A percentile compares a stretch with the other conserved stretches of the same genome.
phyloP scores from a whole-genome alignment of 75 land plant genomes.

The Pinus tabuliformis region DNA sequence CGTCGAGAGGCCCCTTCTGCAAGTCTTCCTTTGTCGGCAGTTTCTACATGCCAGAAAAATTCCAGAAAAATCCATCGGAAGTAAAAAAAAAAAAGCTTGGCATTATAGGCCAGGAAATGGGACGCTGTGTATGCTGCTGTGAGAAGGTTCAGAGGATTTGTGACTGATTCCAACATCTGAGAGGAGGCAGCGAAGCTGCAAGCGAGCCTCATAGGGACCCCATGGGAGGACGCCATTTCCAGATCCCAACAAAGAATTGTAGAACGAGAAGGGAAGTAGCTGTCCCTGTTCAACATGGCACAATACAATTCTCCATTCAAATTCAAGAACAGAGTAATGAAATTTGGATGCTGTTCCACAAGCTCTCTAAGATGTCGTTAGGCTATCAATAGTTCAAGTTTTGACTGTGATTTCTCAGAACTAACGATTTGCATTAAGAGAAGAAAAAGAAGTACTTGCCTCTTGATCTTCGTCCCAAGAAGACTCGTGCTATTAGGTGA shows the following conservation, averaged over 20 bases:
- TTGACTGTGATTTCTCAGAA: too few relatives aligned
- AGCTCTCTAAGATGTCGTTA: too few relatives aligned
- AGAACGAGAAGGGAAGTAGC: neutral
- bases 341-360: slow-evolving; percentile 38
- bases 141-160: slow-evolving; percentile 68
- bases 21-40: slow-evolving; percentile 59
- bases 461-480: too few relatives aligned
- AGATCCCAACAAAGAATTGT: slow-evolving; percentile 1
- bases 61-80: slow-evolving; percentile 38
- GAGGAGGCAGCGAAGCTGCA: slow-evolving; percentile 59
- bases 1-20: slow-evolving; percentile 78
- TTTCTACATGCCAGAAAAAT: slow-evolving; percentile 53
- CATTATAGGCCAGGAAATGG: slow-evolving; percentile 50
- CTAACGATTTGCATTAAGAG: too few relatives aligned
- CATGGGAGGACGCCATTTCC: slow-evolving; percentile 31
- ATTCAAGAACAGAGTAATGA: slow-evolving; percentile 53
- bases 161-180: slow-evolving; percentile 44
- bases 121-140: slow-evolving; percentile 42
- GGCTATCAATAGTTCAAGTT: too few relatives aligned
- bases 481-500: too few relatives aligned
- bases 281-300: slow-evolving; percentile 48
- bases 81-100: slow-evolving; percentile 18
- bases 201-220: slow-evolving; percentile 44
- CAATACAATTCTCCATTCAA: slow-evolving; percentile 83
- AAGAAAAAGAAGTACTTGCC: too few relatives aligned